Percentiles rank a stretch among this genome's conserved stretches.
These are phyloP conservation scores for Phoma sp. DNA, from an alignment of 2,329 filamentous ascomycete genomes.

Conservation along the genomic window DNA sequence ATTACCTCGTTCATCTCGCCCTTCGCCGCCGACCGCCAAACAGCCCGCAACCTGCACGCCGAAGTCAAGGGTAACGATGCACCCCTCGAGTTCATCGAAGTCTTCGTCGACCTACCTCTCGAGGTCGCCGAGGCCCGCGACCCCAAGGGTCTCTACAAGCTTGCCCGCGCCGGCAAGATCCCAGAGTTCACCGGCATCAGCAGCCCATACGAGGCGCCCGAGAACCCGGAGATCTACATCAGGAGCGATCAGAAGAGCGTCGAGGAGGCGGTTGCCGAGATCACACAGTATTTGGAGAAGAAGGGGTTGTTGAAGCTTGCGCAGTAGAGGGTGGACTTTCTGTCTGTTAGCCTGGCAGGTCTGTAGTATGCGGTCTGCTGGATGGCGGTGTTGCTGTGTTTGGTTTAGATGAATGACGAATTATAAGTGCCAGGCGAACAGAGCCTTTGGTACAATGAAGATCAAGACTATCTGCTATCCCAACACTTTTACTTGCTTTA, in stretches of 20 bases:
- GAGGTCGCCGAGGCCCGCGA: conserved; percentile 94
- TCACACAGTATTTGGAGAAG: conserved; percentile 78
- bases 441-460: background rate
- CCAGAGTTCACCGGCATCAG: conserved; percentile 97
- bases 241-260: conserved; percentile 82
- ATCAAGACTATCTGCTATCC: background rate
- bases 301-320: conserved; percentile 65
- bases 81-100: conserved; percentile 87
- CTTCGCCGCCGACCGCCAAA: conserved; percentile 84
- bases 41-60: conserved; percentile 81
- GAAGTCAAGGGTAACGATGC: conserved; percentile 62
- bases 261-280: conserved; percentile 86
- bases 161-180: conserved; percentile 90
- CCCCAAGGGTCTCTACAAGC: conserved; percentile 97
- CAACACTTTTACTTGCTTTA: background rate
- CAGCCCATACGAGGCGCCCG: conserved; percentile 91
- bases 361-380: background rate
- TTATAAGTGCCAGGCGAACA: background rate
- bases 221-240: conserved; percentile 86
- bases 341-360: background rate
- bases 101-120: conserved; percentile 89
- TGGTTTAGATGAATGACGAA: background rate
- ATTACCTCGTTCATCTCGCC: conserved; percentile 98
- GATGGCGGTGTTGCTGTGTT: background rate
- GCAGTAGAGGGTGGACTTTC: conserved; percentile 8